Percentiles rank a stretch among this genome's conserved stretches.
Conservation (phyloP, 371 early-diverging fungal species). For the Synchytrium microbalum region DNA sequence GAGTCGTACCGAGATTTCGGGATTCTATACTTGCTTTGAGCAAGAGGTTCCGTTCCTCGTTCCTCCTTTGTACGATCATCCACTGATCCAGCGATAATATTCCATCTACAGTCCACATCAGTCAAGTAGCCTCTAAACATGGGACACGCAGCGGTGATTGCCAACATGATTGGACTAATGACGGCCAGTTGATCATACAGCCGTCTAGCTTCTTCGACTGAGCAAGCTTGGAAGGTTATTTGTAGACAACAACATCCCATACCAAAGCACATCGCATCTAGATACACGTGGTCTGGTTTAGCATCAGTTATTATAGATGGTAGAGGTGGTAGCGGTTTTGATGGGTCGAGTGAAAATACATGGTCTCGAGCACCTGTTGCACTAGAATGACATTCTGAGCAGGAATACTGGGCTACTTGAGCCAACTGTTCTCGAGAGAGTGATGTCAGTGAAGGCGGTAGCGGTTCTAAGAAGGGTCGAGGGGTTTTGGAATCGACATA, state of each 20-base stretch:
- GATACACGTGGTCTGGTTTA: slow-evolving; percentile 85
- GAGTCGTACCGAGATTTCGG: slow-evolving; percentile 97
- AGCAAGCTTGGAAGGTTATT: slow-evolving; percentile 97
- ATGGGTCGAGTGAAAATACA: background rate
- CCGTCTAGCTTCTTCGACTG: slow-evolving; percentile 85
- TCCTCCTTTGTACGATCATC: slow-evolving; percentile 95
- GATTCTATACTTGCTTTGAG: slow-evolving; percentile 48
- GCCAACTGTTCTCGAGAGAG: slow-evolving; percentile 2
- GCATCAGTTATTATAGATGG: slow-evolving; percentile 46
- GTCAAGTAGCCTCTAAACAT: slow-evolving; percentile 91
- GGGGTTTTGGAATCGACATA: slow-evolving; percentile 80
- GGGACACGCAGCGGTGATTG: slow-evolving; percentile 92
- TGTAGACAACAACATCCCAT: slow-evolving; percentile 99
- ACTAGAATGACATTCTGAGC: background rate
- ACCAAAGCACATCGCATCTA: slow-evolving; percentile 99
- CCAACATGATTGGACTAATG: slow-evolving; percentile 90
- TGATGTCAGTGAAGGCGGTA: slow-evolving; percentile 14
- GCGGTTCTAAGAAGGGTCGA: slow-evolving; percentile 79
- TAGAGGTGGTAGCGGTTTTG: slow-evolving; percentile 14
- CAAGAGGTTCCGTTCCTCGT: slow-evolving; percentile 76
- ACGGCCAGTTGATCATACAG: slow-evolving; percentile 95
- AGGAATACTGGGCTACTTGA: background rate
- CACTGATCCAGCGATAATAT: slow-evolving; percentile 88
- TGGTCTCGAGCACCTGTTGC: background rate
- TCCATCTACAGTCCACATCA: slow-evolving; percentile 98